phyloP scores from a whole-genome alignment of 805 yeast species.

The Pichia thaimueangensis region DNA sequence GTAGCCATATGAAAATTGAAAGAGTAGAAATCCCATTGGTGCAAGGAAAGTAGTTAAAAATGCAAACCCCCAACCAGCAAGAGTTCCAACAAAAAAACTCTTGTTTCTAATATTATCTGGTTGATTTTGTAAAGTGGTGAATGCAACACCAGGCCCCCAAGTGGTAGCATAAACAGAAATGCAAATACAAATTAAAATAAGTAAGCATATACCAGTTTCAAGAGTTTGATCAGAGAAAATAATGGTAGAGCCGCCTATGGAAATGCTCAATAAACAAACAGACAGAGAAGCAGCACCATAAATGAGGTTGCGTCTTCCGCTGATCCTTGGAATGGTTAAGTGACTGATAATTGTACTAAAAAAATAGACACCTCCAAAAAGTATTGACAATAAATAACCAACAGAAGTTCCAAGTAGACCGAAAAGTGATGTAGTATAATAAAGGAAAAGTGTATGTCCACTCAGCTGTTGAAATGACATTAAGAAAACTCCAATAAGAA shows the following conservation, averaged over 20 bases:
- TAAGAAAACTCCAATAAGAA: constrained; percentile 48
- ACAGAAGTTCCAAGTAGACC: constrained; percentile 49
- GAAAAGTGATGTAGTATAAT: constrained; percentile 56
- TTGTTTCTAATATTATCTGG: constrained; percentile 59
- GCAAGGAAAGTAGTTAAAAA: constrained; percentile 49
- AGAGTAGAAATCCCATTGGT: constrained; percentile 44
- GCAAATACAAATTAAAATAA: constrained; percentile 55
- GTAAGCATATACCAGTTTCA: constrained; percentile 52
- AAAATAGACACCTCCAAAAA: constrained; percentile 50
- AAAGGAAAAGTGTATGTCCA: constrained; percentile 60
- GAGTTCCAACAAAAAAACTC: constrained; percentile 58
- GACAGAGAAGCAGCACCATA: constrained; percentile 48
- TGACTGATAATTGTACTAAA: constrained; percentile 47
- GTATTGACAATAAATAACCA: constrained; percentile 49
- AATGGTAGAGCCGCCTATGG: constrained; percentile 52
- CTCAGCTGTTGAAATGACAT: constrained; percentile 56
- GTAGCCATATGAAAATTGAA: constrained; percentile 48
- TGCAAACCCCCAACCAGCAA: constrained; percentile 60
- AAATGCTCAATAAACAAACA: constrained; percentile 49
- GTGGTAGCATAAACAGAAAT: constrained; percentile 63
- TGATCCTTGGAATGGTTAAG: constrained; percentile 44
- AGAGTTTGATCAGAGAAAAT: constrained; percentile 34
- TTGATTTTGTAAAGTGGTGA: constrained; percentile 59
- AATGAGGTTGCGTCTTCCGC: constrained; percentile 46
- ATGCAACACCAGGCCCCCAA: constrained; percentile 69